Evolutionary conservation across 1,284 basidiomycete species (phyloP), one percentile per base, ranked within the genome.

Genomic region (Lentinula novae-zelandiae): DNA sequence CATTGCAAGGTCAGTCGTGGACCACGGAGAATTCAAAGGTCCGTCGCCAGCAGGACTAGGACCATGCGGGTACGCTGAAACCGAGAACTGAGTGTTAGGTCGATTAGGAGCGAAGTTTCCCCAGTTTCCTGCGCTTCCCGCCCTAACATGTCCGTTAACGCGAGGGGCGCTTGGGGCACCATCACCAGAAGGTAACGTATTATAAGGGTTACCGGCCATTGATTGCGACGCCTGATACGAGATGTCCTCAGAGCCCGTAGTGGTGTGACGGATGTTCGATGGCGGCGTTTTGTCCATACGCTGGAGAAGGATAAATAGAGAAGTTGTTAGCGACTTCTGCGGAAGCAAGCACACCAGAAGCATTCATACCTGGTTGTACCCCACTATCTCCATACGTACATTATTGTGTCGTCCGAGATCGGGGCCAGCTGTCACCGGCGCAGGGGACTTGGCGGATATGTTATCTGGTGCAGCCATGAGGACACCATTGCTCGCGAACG

Each of bases 61-160:
- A 39, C 82, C 79, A 61, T 83, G 79, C 15, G 83, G 78, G 65
- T 83, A 87, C 13, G 85, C 78, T 27, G 80, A 75, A 34, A 74
- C 72, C 67, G 80, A 72, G 62, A 84, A 77, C 68, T 81, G 80
- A 68, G 73, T 81, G 68, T 74, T 79, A 53, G 85, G 82, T 34
- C 54, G 54, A 46, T 46, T 48, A 13, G 54, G 36, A 20, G 83
- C 71, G 65, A 88, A 77, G 66, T 74, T 81, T 50, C 78, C 85
- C 89, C 89, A 91, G 70, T 90, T 91, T 38, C 89, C 88, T 34
- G 86, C 85, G 71, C 89, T 91, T 55, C 89, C 89, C 42, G 87
- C 83, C 63, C 89, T 85, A 62, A 84, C 82, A 68, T 92, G 89
- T 5, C 86, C 86, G 63, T 78, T 82, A 36, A 76, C 76, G 59